These are phyloP conservation scores for Medicago arabica DNA, from an alignment of 306 rosid species.

Conservation along the genomic window DNA sequence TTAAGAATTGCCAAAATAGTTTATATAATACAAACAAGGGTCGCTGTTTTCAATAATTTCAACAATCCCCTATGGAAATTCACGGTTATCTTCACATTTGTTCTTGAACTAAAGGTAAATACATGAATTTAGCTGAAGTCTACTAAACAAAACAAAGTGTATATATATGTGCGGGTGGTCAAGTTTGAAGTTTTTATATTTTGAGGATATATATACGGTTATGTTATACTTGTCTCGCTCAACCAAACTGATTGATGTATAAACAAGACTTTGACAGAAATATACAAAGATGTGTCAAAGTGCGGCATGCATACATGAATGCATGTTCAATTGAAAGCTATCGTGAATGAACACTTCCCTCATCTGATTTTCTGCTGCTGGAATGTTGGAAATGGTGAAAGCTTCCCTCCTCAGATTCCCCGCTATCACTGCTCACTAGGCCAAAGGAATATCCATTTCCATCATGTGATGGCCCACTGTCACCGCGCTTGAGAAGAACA, in stretches of 20 bases:
- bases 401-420: conserved; percentile 38
- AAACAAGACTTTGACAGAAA: conserved; percentile 32
- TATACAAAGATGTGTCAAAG: conserved; percentile 36
- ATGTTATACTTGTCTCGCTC: conserved; percentile 28
- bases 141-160: conserved; percentile 38
- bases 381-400: background rate
- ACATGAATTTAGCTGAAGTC: conserved; percentile 35
- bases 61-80: conserved; percentile 40
- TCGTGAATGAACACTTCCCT: conserved; percentile 4
- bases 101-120: conserved; percentile 33
- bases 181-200: conserved; percentile 29
- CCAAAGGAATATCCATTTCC: conserved; percentile 38
- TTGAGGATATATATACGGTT: conserved; percentile 25
- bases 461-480: conserved; percentile 23
- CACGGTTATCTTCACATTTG: conserved; percentile 36
- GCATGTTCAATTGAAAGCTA: conserved; percentile 9
- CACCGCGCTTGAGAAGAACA: conserved; percentile 24
- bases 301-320: conserved; percentile 7
- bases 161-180: conserved; percentile 12
- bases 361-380: conserved; percentile 41
- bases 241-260: conserved; percentile 27
- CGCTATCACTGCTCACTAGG: conserved; percentile 38
- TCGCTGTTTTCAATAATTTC: conserved; percentile 23
- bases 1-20: conserved; percentile 29
- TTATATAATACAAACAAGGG: conserved; percentile 37